phyloP scores from a whole-genome alignment of 805 yeast genomes.

The Barnettozyma vustinii region DNA sequence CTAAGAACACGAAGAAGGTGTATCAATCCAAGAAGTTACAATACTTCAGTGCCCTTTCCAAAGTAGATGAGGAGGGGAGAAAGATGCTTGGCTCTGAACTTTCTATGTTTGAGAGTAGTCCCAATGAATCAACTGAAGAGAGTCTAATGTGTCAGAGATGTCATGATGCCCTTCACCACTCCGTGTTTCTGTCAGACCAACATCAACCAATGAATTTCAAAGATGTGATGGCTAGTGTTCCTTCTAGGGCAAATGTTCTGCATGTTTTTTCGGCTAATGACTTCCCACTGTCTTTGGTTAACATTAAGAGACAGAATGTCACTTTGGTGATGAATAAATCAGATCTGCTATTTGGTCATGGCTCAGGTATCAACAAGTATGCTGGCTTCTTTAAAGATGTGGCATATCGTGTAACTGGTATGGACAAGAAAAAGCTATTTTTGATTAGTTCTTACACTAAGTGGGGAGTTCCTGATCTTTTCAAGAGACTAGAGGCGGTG shows the following conservation, averaged over 20 bases:
- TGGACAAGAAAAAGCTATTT: conserved; percentile 27
- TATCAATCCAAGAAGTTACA: conserved; percentile 15
- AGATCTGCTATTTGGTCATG: conserved; percentile 38
- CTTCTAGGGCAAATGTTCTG: conserved; percentile 41
- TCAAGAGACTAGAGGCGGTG: conserved; percentile 31
- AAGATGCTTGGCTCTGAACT: conserved; percentile 9
- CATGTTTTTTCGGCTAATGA: conserved; percentile 65
- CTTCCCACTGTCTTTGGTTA: conserved; percentile 50
- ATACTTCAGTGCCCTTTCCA: conserved; percentile 17
- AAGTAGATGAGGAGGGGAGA: conserved; percentile 21
- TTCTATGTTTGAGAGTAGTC: not conserved
- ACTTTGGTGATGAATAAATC: conserved; percentile 33
- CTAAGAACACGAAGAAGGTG: conserved; percentile 14
- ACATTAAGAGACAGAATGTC: conserved; percentile 20
- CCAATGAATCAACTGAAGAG: conserved; percentile 4
- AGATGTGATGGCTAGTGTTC: conserved; percentile 32
- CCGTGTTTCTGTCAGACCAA: conserved; percentile 32
- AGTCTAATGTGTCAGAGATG: conserved; percentile 47
- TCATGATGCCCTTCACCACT: conserved; percentile 42
- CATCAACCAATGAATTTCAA: conserved; percentile 28
- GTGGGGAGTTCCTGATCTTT: conserved; percentile 46
- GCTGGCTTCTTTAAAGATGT: conserved; percentile 27
- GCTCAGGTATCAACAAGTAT: conserved; percentile 28
- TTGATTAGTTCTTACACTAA: conserved; percentile 45
- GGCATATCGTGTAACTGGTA: conserved; percentile 30